Percentiles rank a stretch among this genome's conserved stretches.
Conservation (phyloP, 2,329 filamentous ascomycete species). For the Chrysosporium queenslandicum region DNA sequence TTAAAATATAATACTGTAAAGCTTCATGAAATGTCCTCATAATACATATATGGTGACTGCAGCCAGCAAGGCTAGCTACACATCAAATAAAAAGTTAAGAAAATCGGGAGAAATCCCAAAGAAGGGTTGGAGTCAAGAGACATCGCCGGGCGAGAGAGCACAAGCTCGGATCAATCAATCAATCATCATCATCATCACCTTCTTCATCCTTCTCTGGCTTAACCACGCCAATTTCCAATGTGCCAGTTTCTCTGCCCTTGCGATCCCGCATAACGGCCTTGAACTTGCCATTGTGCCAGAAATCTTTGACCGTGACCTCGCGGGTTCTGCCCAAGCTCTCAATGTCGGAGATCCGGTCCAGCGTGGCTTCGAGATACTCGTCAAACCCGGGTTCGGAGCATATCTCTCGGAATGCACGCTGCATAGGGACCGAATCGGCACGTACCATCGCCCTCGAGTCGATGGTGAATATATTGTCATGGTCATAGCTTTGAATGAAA, state of each 20-base stretch:
- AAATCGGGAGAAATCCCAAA: not conserved
- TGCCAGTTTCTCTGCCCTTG: slow-evolving; percentile 40
- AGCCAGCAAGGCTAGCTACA: not conserved
- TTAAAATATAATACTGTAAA: too few relatives aligned
- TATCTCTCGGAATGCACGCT: slow-evolving; percentile 78
- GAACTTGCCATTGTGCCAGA: slow-evolving; percentile 77
- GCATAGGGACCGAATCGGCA: slow-evolving; percentile 93
- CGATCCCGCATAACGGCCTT: slow-evolving; percentile 46
- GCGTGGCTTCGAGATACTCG: slow-evolving; percentile 67
- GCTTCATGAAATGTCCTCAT: too few relatives aligned
- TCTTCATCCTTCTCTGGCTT: slow-evolving; percentile 29
- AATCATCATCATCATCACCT: slow-evolving; percentile 16
- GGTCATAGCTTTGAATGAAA: slow-evolving; percentile 86
- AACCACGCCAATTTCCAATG: slow-evolving; percentile 40
- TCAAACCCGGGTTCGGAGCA: slow-evolving; percentile 69
- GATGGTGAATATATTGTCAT: slow-evolving; percentile 91
- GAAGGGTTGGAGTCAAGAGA: not conserved
- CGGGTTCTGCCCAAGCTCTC: slow-evolving; percentile 89
- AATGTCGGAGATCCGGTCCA: slow-evolving; percentile 81
- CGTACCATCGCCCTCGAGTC: slow-evolving; percentile 77
- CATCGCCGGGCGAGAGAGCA: not conserved
- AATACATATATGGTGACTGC: too few relatives aligned
- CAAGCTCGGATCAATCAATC: too few relatives aligned
- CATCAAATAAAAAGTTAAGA: not conserved
- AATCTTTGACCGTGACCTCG: slow-evolving; percentile 88